A percentile compares a stretch with the other conserved stretches of the same genome.
Conservation (phyloP, 805 yeast species). For the Lipomyces anomalus region DNA sequence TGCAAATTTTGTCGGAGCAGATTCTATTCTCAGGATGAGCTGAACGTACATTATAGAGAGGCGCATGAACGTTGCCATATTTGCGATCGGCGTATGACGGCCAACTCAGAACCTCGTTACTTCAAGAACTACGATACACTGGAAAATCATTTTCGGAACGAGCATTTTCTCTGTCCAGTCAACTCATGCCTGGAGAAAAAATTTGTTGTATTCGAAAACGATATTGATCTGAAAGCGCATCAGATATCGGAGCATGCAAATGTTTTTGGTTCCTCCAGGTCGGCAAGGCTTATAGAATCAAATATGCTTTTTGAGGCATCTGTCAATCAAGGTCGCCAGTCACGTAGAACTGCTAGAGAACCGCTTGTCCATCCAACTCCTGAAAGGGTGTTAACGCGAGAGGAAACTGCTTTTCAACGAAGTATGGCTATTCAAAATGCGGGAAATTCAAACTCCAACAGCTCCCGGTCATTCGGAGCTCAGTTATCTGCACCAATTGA, state of each 20-base stretch:
- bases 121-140: conserved; percentile 71
- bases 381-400: neutral
- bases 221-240: conserved; percentile 80
- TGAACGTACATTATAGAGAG: conserved; percentile 73
- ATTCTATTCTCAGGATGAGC: conserved; percentile 85
- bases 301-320: conserved; percentile 12
- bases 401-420: neutral
- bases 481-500: too few species aligned
- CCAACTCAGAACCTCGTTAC: conserved; percentile 54
- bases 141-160: conserved; percentile 63
- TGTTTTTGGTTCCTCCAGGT: conserved; percentile 36
- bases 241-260: conserved; percentile 76
- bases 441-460: neutral
- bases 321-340: neutral
- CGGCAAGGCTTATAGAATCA: conserved; percentile 17
- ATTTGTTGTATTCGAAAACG: conserved; percentile 87
- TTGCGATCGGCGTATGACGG: conserved; percentile 64
- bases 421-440: neutral
- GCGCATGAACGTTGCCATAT: conserved; percentile 84
- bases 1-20: conserved; percentile 77
- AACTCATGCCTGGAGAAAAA: conserved; percentile 77
- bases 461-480: conserved; percentile 8
- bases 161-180: conserved; percentile 74
- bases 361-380: neutral
- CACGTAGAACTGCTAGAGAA: conserved; percentile 3